phyloP scores from a whole-genome alignment of 345 rosid genomes.

The Hibiscus syriacus region DNA sequence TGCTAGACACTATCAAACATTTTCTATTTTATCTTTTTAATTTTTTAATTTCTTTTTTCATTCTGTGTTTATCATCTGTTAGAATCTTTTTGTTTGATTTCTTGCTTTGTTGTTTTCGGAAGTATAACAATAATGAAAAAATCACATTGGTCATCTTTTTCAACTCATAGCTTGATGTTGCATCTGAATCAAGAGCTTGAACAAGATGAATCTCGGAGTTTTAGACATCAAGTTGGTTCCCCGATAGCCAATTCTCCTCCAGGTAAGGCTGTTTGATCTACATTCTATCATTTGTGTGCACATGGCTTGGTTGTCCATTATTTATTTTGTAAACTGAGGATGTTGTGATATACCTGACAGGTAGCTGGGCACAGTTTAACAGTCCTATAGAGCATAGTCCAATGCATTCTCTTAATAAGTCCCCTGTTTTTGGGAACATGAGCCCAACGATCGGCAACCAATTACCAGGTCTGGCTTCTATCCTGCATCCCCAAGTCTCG shows the following conservation, averaged over 20 bases:
- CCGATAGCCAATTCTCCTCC: constrained; percentile 51
- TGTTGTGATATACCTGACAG: constrained; percentile 22
- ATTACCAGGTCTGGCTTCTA: constrained; percentile 54
- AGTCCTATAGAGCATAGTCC: constrained; percentile 50
- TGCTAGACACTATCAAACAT: neutral
- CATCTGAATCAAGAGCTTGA: constrained; percentile 59
- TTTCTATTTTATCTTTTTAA: neutral
- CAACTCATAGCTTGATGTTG: constrained; percentile 40
- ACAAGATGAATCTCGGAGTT: constrained; percentile 48
- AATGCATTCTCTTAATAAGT: constrained; percentile 31
- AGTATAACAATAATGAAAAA: neutral
- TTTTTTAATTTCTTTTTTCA: neutral
- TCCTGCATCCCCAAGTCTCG: constrained; percentile 33
- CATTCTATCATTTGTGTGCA: constrained; percentile 3
- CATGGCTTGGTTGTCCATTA: neutral
- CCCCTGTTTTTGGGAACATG: constrained; percentile 34
- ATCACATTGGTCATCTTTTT: neutral
- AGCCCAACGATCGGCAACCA: constrained; percentile 42
- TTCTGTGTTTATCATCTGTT: neutral
- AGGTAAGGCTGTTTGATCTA: constrained; percentile 26
- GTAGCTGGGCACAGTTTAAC: constrained; percentile 46
- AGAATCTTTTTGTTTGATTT: neutral
- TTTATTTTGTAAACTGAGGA: constrained; percentile 10
- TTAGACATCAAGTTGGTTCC: constrained; percentile 42
- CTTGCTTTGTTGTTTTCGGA: neutral